phyloP scores from a whole-genome alignment of 2,329 filamentous ascomycete species.

The Dactylella cylindrospora region DNA sequence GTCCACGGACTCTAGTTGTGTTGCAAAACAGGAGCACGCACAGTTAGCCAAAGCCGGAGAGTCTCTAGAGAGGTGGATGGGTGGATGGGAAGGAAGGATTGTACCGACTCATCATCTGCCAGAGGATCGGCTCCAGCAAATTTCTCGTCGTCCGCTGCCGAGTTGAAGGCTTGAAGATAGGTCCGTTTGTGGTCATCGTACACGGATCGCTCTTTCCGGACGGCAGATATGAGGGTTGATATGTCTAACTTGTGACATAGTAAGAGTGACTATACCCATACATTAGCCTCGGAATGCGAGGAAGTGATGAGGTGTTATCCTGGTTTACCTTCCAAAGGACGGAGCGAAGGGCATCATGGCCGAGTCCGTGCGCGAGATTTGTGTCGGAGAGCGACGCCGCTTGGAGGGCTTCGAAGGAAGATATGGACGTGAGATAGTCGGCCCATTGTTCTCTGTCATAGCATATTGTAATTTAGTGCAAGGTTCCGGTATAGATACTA shows the following conservation, averaged over 20 bases:
- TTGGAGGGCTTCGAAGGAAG: constrained; percentile 41
- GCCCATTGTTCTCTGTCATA: constrained; percentile 40
- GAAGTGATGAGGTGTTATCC: not conserved
- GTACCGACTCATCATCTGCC: constrained; percentile 73
- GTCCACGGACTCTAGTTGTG: constrained; percentile 75
- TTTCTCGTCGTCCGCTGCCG: constrained; percentile 30
- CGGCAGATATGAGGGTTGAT: constrained; percentile 26
- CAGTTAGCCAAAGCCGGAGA: constrained; percentile 24
- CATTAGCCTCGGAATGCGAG: not conserved
- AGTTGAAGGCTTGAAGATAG: constrained; percentile 36
- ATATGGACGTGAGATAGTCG: constrained; percentile 32
- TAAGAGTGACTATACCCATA: constrained; percentile 20
- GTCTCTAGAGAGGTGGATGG: not conserved
- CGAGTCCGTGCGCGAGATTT: constrained; percentile 34
- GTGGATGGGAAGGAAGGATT: constrained; percentile 44
- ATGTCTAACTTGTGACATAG: constrained; percentile 42
- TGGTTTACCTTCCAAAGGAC: constrained; percentile 34
- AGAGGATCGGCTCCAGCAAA: constrained; percentile 66
- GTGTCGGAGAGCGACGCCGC: constrained; percentile 38
- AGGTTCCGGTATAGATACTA: no score
- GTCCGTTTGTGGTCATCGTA: constrained; percentile 44
- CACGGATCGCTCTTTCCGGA: constrained; percentile 45
- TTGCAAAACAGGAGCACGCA: constrained; percentile 54
- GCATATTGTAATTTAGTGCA: no score
- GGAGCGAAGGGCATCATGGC: constrained; percentile 33